These are phyloP conservation scores for Fusarium sp. DNA, from an alignment of 2,329 filamentous ascomycete genomes.

Conservation along the genomic window DNA sequence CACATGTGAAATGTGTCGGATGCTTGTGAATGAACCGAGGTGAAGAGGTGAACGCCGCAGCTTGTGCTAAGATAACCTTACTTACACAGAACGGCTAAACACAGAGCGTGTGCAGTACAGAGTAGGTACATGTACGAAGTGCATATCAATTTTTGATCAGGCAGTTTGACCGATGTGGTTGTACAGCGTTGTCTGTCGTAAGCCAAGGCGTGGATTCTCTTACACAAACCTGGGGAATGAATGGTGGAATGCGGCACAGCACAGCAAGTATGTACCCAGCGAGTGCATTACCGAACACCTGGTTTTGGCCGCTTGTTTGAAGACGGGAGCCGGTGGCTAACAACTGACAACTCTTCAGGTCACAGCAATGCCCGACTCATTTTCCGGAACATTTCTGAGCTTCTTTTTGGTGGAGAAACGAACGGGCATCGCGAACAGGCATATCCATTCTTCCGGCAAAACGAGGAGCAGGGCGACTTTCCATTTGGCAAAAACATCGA, in stretches of 20 bases:
- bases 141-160: background rate
- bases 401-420: conserved; percentile 18
- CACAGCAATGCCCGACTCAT: too few species aligned
- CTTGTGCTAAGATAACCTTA: conserved; percentile 42
- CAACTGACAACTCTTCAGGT: background rate
- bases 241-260: conserved; percentile 21
- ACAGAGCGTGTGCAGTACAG: background rate
- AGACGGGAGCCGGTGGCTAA: background rate
- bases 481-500: conserved; percentile 19
- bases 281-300: conserved; percentile 7
- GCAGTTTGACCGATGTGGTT: background rate
- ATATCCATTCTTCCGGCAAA: conserved; percentile 1
- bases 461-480: background rate
- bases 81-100: conserved; percentile 16
- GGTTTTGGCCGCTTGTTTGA: background rate
- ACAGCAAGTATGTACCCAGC: background rate
- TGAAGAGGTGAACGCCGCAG: conserved; percentile 17
- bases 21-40: conserved; percentile 25
- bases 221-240: conserved; percentile 21
- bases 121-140: conserved; percentile 22
- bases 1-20: conserved; percentile 30
- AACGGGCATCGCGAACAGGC: conserved; percentile 19
- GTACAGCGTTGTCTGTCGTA: conserved; percentile 17
- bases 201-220: conserved; percentile 5
- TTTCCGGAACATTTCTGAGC: conserved; percentile 12